A percentile compares a stretch with the other conserved stretches of the same genome.
phyloP scores from a whole-genome alignment of 2,329 filamentous ascomycete species.

The Simplicillium sp. region DNA sequence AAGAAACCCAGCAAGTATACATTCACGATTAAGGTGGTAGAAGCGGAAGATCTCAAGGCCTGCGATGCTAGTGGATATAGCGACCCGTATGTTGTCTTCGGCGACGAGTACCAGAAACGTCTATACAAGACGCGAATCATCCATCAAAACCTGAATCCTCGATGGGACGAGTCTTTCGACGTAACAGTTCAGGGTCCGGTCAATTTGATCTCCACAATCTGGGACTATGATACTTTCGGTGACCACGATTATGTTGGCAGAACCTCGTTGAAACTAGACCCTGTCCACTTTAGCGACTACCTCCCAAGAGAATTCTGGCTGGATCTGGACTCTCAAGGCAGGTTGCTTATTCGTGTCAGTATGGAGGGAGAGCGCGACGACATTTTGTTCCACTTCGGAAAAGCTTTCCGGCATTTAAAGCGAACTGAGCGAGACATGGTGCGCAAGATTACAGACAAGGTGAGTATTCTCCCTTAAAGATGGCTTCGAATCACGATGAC shows the following conservation, averaged over 20 bases:
- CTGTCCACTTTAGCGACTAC: conserved; percentile 94
- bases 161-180: conserved; percentile 96
- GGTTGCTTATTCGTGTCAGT: conserved; percentile 80
- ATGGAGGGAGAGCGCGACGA: conserved; percentile 99
- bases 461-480: conserved; percentile 24
- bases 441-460: conserved; percentile 94
- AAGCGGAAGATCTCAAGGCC: conserved; percentile 95
- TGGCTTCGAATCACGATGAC: conserved; percentile 7
- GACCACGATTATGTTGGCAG: conserved; percentile 96
- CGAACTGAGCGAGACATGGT: conserved; percentile 97
- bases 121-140: conserved; percentile 91
- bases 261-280: conserved; percentile 96
- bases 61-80: conserved; percentile 91
- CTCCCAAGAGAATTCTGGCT: conserved; percentile 95
- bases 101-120: conserved; percentile 95
- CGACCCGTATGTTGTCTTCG: conserved; percentile 93
- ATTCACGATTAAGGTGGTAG: conserved; percentile 97
- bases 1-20: conserved; percentile 80
- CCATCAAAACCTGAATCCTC: conserved; percentile 80
- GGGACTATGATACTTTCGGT: conserved; percentile 96
- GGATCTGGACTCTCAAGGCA: conserved; percentile 89
- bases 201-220: conserved; percentile 93
- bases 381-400: conserved; percentile 97
- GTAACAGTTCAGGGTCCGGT: conserved; percentile 87
- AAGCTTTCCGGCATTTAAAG: conserved; percentile 91